Evolutionary conservation across 1,139 yeast species (phyloP), one percentile per base, ranked within the genome.

Genomic region (Pichia inconspicua): DNA sequence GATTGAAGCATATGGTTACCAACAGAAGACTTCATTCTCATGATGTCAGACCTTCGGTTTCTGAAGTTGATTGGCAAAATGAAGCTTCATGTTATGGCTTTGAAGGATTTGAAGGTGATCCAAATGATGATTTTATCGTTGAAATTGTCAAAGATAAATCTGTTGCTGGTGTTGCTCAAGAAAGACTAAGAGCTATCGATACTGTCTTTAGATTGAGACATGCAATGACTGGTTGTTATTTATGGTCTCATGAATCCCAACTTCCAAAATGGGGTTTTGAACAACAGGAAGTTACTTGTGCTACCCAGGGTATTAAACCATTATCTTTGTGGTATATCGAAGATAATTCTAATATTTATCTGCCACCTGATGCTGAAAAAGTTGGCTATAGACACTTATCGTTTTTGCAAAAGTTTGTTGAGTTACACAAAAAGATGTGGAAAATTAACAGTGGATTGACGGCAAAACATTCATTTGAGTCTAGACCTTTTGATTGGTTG

Each of bases 211-310:
- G 94, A 68, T 77, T 94, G 56, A 82, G 80, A 66, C 98, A 94
- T 64, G 89, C 94, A 45, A 79, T 86, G 82, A 76, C 92, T 37
- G 96, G 96, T 46, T 81, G 95, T 68, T 83, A 84, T 62, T 73
- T 94, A 60, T 92, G 90, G 68, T 87, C 97, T 28, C 89, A 87
- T 63, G 81, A 78, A 54, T 83, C 80, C 46, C 87, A 86, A 67
- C 78, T 92, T 58, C 98, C 98, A 50, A 83, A 82, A 50, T 92
- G 97, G 97, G 98, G 92, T 4, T 89, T 84, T 61, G 94, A 84
- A 58, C 98, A 94, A 70, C 97, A 88, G 68, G 99, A 92, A 71
- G 98, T 94, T 44, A 82, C 96, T 11, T 80, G 96, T 68, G 94
- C 97, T 45, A 72, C 79, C 45, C 87, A 81, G 60, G 97, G 97